Evolutionary conservation across 2,329 filamentous ascomycete genomes (phyloP), one percentile per base, ranked within the genome.

Genomic region (Sporothrix brunneoviolacea): DNA sequence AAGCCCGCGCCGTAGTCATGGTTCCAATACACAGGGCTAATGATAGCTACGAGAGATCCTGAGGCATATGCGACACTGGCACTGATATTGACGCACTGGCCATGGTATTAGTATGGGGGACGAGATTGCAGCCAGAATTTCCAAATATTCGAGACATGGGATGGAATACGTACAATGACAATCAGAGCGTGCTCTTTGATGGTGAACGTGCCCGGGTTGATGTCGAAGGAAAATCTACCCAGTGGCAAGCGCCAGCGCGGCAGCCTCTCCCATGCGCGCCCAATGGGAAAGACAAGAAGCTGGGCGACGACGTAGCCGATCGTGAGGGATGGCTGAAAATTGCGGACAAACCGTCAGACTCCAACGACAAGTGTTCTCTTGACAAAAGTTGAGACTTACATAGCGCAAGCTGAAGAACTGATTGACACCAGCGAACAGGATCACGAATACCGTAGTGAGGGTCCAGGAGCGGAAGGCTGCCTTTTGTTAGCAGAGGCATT

Each of bases 121-220:
- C 16, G 21, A 41, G 24, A 13, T 16, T 19, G 21, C 15, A 2
- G 24, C n/a, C 40, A 13, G 9, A 19, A 9, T 10, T 7, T 10
- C 8, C 27, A 13, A 28, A 24, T 13, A 43, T 19, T 43, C 36
- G 18, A 19, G 38, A 27, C 12, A 27, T 12, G 27, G 27, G n/a
- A 24, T 30, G 8, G 3, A 41, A 10, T n/a, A 36, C 32, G 18
- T 35, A 45, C 42, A 62, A 79, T 78, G 28, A 74, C 71, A 54
- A 80, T 75, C 47, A 80, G 62, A 67, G 78, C 71, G 59, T 82
- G 78, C 61, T 82, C 79, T 63, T 82, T 82, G 58, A 74, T 74
- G 44, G 74, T 75, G 59, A 82, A 82, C 3, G 70, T 73, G 0
- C 76, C 76, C 0, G 77, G 76, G 57, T 80, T 80, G 18, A 79